Conservation (phyloP, 208 protist genomes). For the Phytomonas sp. region DNA sequence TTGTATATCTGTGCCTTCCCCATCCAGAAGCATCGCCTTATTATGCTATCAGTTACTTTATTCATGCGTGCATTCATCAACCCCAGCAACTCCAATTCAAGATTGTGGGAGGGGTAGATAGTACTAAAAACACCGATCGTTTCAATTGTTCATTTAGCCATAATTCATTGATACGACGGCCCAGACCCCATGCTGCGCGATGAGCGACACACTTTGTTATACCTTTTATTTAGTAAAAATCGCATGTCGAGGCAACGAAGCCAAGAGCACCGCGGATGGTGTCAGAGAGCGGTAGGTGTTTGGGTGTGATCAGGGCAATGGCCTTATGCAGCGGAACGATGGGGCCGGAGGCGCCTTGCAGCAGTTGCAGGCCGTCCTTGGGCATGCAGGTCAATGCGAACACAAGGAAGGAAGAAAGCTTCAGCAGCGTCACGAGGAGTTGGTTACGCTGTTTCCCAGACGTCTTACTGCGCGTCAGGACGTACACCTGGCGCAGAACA, state of each 20-base stretch:
- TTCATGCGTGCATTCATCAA: background rate
- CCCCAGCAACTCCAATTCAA: background rate
- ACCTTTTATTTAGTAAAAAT: slow-evolving; percentile 52
- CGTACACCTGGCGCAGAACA: slow-evolving; percentile 61
- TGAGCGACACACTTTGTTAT: no score
- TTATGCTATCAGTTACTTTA: background rate
- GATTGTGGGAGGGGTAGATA: background rate
- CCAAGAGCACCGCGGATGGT: slow-evolving; percentile 65
- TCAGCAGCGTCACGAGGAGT: slow-evolving; percentile 63
- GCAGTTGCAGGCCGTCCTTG: slow-evolving; percentile 66
- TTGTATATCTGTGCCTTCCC: background rate
- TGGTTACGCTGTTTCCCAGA: slow-evolving; percentile 67
- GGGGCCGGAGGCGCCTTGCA: slow-evolving; percentile 47
- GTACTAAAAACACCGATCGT: background rate
- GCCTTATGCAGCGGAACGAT: slow-evolving; percentile 66
- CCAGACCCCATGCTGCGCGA: background rate
- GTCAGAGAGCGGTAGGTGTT: slow-evolving; percentile 58
- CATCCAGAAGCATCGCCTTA: background rate
- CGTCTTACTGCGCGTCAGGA: slow-evolving; percentile 52
- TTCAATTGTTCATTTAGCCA: background rate
- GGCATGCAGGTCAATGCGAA: slow-evolving; percentile 79
- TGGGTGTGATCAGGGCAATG: slow-evolving; percentile 56
- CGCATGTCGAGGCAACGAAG: slow-evolving; percentile 74
- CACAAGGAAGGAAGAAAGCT: slow-evolving; percentile 71
- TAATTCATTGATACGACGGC: background rate